These are phyloP conservation scores for Barbatosphaeria neglecta DNA, from an alignment of 495 filamentous ascomycete species.

Conservation along the genomic window DNA sequence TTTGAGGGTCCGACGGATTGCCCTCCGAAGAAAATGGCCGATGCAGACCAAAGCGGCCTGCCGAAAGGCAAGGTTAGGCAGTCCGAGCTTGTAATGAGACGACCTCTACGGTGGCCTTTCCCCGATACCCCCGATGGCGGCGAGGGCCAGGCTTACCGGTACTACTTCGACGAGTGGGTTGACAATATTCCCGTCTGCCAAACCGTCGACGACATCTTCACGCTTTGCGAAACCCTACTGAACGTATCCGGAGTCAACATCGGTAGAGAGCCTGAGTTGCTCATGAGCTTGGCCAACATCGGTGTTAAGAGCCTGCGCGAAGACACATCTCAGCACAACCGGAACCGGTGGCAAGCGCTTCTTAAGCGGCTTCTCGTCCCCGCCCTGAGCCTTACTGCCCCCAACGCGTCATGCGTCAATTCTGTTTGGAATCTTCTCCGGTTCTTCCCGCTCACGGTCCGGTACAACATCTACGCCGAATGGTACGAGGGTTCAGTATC, in stretches of 20 bases:
- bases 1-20: constrained; percentile 11
- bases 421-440: constrained; percentile 76
- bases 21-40: constrained; percentile 37
- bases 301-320: constrained; percentile 59
- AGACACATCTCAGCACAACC: constrained; percentile 59
- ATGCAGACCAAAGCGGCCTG: constrained; percentile 48
- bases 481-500: constrained; percentile 75
- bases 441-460: constrained; percentile 57
- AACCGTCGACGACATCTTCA: constrained; percentile 78
- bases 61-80: constrained; percentile 56
- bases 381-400: constrained; percentile 66
- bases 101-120: constrained; percentile 64
- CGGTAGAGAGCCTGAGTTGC: constrained; percentile 66
- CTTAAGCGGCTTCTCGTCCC: constrained; percentile 75
- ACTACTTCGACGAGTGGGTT: constrained; percentile 96
- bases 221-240: constrained; percentile 72
- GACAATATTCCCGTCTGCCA: constrained; percentile 89
- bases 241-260: constrained; percentile 79
- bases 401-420: constrained; percentile 71
- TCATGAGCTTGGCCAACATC: constrained; percentile 71
- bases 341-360: constrained; percentile 63
- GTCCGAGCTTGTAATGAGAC: constrained; percentile 40
- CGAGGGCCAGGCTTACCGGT: constrained; percentile 67
- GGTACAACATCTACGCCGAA: constrained; percentile 87
- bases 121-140: constrained; percentile 61